These are phyloP conservation scores for Pseudotulostoma volvatum DNA, from an alignment of 495 filamentous ascomycete species.

Conservation along the genomic window DNA sequence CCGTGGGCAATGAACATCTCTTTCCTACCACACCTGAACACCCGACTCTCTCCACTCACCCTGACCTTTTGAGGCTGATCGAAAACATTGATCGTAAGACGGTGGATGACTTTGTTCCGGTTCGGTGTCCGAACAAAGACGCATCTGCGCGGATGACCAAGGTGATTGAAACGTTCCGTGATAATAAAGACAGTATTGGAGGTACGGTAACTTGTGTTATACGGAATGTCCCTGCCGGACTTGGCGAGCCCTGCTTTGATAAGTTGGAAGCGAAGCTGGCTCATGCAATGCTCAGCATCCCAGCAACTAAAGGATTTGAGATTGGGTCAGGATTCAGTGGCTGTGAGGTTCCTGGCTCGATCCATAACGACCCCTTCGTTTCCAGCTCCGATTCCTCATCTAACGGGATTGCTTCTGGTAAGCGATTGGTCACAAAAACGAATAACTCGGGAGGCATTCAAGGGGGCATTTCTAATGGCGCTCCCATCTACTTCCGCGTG, in stretches of 20 bases:
- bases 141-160: slow-evolving; percentile 58
- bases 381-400: slow-evolving; percentile 28
- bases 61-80: slow-evolving; percentile 62
- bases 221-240: slow-evolving; percentile 68
- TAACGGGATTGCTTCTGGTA: slow-evolving; percentile 26
- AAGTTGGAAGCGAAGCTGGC: slow-evolving; percentile 89
- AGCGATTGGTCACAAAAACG: slow-evolving; percentile 66
- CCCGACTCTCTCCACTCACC: slow-evolving; percentile 63
- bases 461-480: slow-evolving; percentile 91
- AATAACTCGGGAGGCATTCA: slow-evolving; percentile 97
- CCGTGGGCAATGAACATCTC: slow-evolving; percentile 67
- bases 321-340: slow-evolving; percentile 89
- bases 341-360: slow-evolving; percentile 72
- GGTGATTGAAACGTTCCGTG: slow-evolving; percentile 62
- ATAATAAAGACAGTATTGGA: slow-evolving; percentile 76
- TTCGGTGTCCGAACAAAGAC: slow-evolving; percentile 64
- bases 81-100: slow-evolving; percentile 56
- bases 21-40: slow-evolving; percentile 65
- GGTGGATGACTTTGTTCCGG: slow-evolving; percentile 71
- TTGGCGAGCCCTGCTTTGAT: slow-evolving; percentile 92
- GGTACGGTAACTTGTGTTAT: slow-evolving; percentile 95
- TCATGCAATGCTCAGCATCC: slow-evolving; percentile 94
- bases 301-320: slow-evolving; percentile 93
- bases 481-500: slow-evolving; percentile 85
- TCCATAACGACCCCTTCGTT: slow-evolving; percentile 88